Evolutionary conservation across 176 grass and related monocot genomes (phyloP).

Genomic region (Bonia amplexicaulis): DNA sequence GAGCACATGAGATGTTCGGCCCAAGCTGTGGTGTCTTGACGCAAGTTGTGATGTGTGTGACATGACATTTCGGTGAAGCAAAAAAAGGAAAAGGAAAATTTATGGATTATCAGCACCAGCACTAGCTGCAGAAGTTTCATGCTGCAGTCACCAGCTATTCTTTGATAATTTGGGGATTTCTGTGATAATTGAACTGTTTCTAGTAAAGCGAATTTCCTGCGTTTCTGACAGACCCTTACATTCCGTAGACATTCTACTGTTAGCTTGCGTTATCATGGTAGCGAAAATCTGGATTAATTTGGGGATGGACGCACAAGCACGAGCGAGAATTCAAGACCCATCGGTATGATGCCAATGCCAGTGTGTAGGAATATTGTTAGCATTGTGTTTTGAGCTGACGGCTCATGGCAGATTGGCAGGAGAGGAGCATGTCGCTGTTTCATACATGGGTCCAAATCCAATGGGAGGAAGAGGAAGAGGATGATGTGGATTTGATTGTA

Average conservation of each 20-base stretch:
- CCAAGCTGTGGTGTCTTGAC: background rate
- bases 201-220: too few species aligned
- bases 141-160: too few species aligned
- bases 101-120: background rate
- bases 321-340: background rate
- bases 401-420: background rate
- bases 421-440: background rate
- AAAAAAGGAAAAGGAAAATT: background rate
- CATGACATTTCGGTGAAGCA: background rate
- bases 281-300: background rate
- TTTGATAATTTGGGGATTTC: too few species aligned
- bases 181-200: too few species aligned
- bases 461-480: background rate
- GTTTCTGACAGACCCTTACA: too few species aligned
- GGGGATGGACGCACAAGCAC: background rate
- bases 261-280: background rate
- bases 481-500: background rate
- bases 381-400: background rate
- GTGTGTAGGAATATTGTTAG: background rate
- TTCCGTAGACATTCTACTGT: too few species aligned
- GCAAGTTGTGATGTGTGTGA: background rate
- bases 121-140: too few species aligned
- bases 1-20: constrained; percentile 1
- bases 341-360: background rate
- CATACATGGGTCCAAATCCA: background rate